A percentile compares a stretch with the other conserved stretches of the same genome.
Evolutionary conservation across 2,329 filamentous ascomycete genomes (phyloP).

Genomic region (Diaporthe batatas): DNA sequence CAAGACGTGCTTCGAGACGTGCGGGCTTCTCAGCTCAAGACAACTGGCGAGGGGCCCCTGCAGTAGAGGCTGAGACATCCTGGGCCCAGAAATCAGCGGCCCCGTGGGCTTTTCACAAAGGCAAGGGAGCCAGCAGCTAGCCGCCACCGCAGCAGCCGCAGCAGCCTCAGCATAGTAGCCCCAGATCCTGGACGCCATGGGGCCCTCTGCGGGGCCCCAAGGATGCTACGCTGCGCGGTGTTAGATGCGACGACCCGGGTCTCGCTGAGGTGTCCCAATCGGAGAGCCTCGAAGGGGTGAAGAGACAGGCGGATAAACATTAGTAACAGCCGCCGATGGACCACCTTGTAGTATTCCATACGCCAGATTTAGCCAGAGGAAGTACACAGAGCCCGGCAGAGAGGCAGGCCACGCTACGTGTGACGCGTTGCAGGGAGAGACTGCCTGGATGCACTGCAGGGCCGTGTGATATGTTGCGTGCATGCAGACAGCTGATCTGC

Average conservation of each 20-base stretch:
- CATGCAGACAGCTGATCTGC: not conserved
- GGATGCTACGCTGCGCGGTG: constrained; percentile 19
- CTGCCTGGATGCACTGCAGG: not conserved
- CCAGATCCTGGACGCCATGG: not conserved
- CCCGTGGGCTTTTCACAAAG: not conserved
- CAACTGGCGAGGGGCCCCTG: not conserved
- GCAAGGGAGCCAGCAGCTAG: not conserved
- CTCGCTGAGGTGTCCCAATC: constrained; percentile 4
- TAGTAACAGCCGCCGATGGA: constrained; percentile 18
- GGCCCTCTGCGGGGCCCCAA: constrained; percentile 5
- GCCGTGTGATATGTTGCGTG: constrained; percentile 1
- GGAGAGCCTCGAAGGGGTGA: not conserved
- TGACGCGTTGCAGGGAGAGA: not conserved
- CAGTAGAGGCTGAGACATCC: constrained; percentile 14
- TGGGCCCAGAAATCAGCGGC: not conserved
- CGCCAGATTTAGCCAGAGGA: not conserved
- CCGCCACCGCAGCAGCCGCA: constrained; percentile 9
- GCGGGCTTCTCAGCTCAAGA: constrained; percentile 16
- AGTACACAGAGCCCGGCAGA: not conserved
- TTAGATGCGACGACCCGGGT: not conserved
- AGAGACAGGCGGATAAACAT: not conserved
- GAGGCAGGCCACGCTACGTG: not conserved
- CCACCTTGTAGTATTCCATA: not conserved
- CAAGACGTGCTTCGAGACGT: constrained; percentile 8
- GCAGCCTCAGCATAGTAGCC: not conserved